Evolutionary conservation across 73 alveolate species (phyloP).

Genomic region (Durusdinium trenchii): DNA sequence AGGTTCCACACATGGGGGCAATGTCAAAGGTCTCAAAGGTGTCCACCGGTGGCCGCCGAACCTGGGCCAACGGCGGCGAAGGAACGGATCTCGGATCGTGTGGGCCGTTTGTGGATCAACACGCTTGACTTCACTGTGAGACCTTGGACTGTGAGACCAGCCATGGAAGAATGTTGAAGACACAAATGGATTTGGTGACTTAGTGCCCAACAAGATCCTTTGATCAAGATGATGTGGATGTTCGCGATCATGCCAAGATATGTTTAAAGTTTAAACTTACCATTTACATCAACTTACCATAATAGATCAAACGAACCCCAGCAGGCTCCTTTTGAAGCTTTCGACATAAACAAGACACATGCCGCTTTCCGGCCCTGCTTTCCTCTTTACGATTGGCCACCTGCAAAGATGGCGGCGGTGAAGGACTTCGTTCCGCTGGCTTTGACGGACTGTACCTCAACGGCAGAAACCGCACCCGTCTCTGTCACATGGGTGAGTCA

Average conservation of each 20-base stretch:
- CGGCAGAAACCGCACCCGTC: not conserved
- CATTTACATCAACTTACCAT: too few species aligned
- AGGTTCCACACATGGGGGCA: slow-evolving; percentile 51
- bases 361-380: not conserved
- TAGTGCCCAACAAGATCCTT: too few species aligned
- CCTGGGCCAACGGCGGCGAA: not conserved
- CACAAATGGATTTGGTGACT: too few species aligned
- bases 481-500: not conserved
- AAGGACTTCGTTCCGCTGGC: slow-evolving; percentile 80
- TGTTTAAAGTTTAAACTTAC: too few species aligned
- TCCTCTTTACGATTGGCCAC: not conserved
- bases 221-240: too few species aligned
- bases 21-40: slow-evolving; percentile 93
- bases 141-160: not conserved
- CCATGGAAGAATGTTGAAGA: too few species aligned
- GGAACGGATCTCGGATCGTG: not conserved
- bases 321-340: too few species aligned
- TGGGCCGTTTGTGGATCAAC: not conserved
- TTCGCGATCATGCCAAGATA: too few species aligned
- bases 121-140: not conserved
- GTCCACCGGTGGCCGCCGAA: slow-evolving; percentile 80
- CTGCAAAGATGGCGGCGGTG: slow-evolving; percentile 94
- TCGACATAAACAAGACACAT: not conserved
- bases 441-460: slow-evolving; percentile 84
- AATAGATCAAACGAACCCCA: too few species aligned